A percentile compares a stretch with the other conserved stretches of the same genome.
phyloP scores from a whole-genome alignment of 2,329 filamentous ascomycete genomes.

The Dothiorella sarmentorum region DNA sequence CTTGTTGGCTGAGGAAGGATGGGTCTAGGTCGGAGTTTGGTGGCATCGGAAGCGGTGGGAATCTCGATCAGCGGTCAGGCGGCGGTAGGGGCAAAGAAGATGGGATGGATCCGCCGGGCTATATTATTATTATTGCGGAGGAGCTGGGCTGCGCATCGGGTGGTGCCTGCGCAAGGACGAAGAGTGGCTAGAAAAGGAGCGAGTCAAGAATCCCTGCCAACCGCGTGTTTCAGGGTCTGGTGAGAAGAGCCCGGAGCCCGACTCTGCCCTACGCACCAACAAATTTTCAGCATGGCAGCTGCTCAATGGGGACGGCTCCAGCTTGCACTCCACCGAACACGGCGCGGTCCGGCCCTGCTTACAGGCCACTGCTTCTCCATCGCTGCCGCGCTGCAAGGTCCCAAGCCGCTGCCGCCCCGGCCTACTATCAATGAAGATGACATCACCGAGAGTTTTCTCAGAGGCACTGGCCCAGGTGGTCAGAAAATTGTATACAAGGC shows the following conservation, averaged over 20 bases:
- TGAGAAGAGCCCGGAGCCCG: background rate
- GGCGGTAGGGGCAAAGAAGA: background rate
- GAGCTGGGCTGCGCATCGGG: slow-evolving; percentile 8
- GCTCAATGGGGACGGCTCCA: background rate
- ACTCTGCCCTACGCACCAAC: slow-evolving; percentile 17
- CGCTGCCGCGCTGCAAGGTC: slow-evolving; percentile 22
- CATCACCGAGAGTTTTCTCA: slow-evolving; percentile 80
- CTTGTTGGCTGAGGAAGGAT: slow-evolving; percentile 5
- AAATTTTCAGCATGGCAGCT: background rate
- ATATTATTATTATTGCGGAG: slow-evolving; percentile 12
- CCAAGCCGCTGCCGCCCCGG: slow-evolving; percentile 70
- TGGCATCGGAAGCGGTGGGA: slow-evolving; percentile 8
- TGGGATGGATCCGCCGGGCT: background rate
- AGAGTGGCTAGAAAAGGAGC: slow-evolving; percentile 4
- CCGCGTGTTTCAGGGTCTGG: slow-evolving; percentile 7
- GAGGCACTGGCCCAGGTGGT: slow-evolving; percentile 86
- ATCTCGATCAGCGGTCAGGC: slow-evolving; percentile 9
- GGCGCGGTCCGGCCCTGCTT: background rate
- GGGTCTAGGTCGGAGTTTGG: slow-evolving; percentile 3
- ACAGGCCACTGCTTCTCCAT: too few species aligned
- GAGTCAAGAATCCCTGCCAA: background rate
- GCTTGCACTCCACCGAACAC: background rate
- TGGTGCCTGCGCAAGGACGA: background rate
- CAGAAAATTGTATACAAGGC: slow-evolving; percentile 70
- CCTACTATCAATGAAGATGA: slow-evolving; percentile 73